Evolutionary conservation across 2,329 filamentous ascomycete genomes (phyloP).

Genomic region (Aspergillus fischeri): DNA sequence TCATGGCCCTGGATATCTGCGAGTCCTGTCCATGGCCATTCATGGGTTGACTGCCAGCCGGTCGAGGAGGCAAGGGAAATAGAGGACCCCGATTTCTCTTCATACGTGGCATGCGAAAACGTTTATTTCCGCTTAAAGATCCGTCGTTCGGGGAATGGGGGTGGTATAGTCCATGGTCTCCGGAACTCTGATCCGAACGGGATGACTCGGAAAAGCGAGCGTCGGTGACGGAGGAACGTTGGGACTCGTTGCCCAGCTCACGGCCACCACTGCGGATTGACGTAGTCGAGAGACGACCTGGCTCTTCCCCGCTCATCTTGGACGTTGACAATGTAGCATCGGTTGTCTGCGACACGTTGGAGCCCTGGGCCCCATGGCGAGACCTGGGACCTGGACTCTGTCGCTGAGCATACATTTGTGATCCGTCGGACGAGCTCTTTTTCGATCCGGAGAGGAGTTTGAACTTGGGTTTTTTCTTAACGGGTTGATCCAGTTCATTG

Average conservation of each 20-base stretch:
- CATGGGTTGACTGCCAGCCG: conserved; percentile 23
- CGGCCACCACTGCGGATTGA: conserved; percentile 49
- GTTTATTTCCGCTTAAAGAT: conserved; percentile 61
- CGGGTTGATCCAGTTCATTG: conserved; percentile 49
- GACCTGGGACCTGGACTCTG: conserved; percentile 12
- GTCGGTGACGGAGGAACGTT: conserved; percentile 59
- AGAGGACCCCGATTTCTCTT: conserved; percentile 71
- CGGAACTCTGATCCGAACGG: conserved; percentile 78
- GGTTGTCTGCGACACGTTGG: conserved; percentile 25
- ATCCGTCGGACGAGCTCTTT: conserved; percentile 30
- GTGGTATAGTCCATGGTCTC: conserved; percentile 59
- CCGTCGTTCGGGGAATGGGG: conserved; percentile 62
- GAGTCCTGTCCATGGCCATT: conserved; percentile 14
- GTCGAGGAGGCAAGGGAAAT: conserved; percentile 83
- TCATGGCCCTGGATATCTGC: conserved; percentile 16
- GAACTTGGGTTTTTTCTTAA: conserved; percentile 35
- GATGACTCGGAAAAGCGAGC: conserved; percentile 79
- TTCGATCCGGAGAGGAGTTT: conserved; percentile 36
- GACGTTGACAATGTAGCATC: conserved; percentile 31
- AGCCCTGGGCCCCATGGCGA: conserved; percentile 22
- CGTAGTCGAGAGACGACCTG: conserved; percentile 47
- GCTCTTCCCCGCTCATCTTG: conserved; percentile 60
- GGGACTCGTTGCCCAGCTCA: conserved; percentile 59
- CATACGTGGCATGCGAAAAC: conserved; percentile 76
- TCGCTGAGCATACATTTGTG: conserved; percentile 13